These are phyloP conservation scores for Aureobasidium sp. DNA, from an alignment of 2,329 filamentous ascomycete genomes.

Conservation along the genomic window DNA sequence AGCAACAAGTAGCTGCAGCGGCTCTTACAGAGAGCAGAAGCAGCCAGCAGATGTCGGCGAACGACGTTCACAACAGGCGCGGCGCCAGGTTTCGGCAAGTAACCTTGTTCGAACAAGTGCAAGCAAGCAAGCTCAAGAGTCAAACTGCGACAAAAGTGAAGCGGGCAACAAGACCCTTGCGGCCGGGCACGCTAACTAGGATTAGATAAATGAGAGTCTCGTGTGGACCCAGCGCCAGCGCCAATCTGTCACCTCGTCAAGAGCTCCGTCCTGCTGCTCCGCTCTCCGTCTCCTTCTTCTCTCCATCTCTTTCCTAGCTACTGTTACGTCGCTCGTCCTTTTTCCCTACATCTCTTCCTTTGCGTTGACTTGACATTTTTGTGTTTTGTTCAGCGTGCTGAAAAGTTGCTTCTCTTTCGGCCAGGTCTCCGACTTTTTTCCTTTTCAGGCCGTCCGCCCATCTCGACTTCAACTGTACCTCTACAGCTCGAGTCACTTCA, in stretches of 20 bases:
- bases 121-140: neutral
- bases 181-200: constrained; percentile 1
- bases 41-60: neutral
- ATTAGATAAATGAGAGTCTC: neutral
- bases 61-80: neutral
- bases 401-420: constrained; percentile 8
- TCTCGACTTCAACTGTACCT: neutral
- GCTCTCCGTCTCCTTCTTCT: constrained; percentile 25
- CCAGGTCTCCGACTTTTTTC: constrained; percentile 17
- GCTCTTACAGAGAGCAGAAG: neutral
- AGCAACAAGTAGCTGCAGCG: neutral
- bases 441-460: constrained; percentile 19
- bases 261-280: constrained; percentile 1
- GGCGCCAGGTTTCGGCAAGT: neutral
- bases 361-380: neutral
- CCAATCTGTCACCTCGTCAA: constrained; percentile 10
- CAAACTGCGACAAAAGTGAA: neutral
- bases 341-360: neutral
- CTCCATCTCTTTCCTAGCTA: neutral
- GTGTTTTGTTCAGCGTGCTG: neutral
- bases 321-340: constrained; percentile 8
- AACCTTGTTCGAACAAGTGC: neutral
- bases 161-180: neutral
- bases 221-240: neutral
- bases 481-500: neutral